Evolutionary conservation across 2,329 filamentous ascomycete species (phyloP).

Genomic region (Aspergillus thermomutatus): DNA sequence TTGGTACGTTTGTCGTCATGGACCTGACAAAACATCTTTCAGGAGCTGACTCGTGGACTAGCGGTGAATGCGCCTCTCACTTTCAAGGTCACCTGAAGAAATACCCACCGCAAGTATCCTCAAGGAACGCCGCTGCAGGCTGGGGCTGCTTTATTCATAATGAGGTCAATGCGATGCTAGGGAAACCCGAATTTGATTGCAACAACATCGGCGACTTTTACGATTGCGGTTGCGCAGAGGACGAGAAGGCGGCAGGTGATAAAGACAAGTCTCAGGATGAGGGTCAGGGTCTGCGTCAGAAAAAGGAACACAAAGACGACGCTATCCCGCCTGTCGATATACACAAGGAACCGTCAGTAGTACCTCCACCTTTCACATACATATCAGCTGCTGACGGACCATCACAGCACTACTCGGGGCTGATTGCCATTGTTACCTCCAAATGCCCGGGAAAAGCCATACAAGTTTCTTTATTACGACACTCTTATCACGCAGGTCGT

Average conservation of each 20-base stretch:
- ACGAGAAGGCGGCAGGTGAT: slow-evolving; percentile 38
- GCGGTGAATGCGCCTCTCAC: slow-evolving; percentile 63
- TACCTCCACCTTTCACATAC: slow-evolving; percentile 3
- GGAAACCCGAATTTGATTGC: slow-evolving; percentile 62
- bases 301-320: slow-evolving; percentile 1
- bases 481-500: background rate
- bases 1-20: slow-evolving; percentile 44
- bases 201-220: slow-evolving; percentile 64
- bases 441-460: background rate
- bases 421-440: slow-evolving; percentile 5
- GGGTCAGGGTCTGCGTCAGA: background rate
- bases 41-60: slow-evolving; percentile 24
- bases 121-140: slow-evolving; percentile 58
- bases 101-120: slow-evolving; percentile 63
- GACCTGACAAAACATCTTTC: background rate
- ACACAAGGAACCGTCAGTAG: slow-evolving; percentile 34
- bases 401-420: slow-evolving; percentile 26
- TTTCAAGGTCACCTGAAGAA: slow-evolving; percentile 60
- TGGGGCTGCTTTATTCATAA: slow-evolving; percentile 68
- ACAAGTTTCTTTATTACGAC: background rate
- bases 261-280: background rate
- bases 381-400: slow-evolving; percentile 11
- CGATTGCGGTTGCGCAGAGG: slow-evolving; percentile 62
- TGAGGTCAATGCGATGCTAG: slow-evolving; percentile 60
- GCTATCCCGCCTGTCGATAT: slow-evolving; percentile 30